These are phyloP conservation scores for Phytophthora pseudosyringae DNA, from an alignment of 352 stramenopile species.

Conservation along the genomic window DNA sequence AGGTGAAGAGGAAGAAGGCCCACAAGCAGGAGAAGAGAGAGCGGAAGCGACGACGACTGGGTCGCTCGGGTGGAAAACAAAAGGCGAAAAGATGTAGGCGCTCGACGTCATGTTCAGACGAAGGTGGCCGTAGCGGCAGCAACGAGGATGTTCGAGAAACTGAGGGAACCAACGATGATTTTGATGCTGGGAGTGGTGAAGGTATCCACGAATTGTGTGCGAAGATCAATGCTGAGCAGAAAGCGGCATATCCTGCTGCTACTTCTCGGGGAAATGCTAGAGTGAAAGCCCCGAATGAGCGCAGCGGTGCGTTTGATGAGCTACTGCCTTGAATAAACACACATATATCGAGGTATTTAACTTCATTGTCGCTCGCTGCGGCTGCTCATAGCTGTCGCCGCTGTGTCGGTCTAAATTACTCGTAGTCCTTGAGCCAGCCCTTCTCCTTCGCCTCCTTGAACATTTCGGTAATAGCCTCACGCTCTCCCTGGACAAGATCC, in stretches of 20 bases:
- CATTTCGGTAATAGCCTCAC: conserved; percentile 67
- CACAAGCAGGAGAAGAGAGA: conserved; percentile 17
- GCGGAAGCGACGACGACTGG: conserved; percentile 17
- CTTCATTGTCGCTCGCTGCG: background rate
- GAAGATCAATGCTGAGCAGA: conserved; percentile 45
- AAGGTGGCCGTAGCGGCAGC: background rate
- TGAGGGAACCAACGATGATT: background rate
- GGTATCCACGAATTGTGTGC: conserved; percentile 43
- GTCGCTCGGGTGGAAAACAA: background rate
- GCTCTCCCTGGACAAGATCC: conserved; percentile 64
- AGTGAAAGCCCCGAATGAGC: background rate
- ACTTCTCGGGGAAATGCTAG: background rate
- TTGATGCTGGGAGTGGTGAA: background rate
- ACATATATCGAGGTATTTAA: background rate
- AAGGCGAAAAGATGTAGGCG: conserved; percentile 19
- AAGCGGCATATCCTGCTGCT: conserved; percentile 4
- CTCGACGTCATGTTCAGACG: conserved; percentile 3
- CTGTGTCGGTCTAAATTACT: conserved; percentile 28
- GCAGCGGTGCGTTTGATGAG: conserved; percentile 17
- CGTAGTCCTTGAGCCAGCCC: conserved; percentile 73
- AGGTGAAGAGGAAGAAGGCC: conserved; percentile 27
- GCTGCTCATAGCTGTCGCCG: background rate
- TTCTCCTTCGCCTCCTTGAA: conserved; percentile 79
- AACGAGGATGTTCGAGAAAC: background rate
- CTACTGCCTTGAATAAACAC: conserved; percentile 24